These are phyloP conservation scores for Rhodotorula sp. DNA, from an alignment of 1,284 basidiomycete genomes.

Conservation along the genomic window DNA sequence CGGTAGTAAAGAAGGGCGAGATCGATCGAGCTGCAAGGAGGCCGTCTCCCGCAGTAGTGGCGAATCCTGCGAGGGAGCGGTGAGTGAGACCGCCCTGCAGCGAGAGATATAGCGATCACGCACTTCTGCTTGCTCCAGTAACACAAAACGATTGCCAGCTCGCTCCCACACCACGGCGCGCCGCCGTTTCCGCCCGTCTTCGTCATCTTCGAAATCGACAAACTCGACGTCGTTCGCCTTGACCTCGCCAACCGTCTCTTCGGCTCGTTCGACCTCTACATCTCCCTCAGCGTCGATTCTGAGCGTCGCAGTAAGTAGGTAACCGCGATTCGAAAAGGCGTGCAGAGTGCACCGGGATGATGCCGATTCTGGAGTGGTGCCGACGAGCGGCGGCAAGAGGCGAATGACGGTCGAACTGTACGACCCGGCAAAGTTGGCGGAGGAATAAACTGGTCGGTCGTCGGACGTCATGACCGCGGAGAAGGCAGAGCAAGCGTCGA, in stretches of 20 bases:
- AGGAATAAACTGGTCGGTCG: not conserved
- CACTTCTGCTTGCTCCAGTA: not conserved
- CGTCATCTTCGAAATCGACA: not conserved
- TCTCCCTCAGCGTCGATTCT: not conserved
- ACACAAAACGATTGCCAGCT: not conserved
- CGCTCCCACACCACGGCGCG: constrained; percentile 12
- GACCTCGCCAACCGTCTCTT: not conserved
- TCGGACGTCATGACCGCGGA: not conserved
- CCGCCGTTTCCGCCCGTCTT: no score
- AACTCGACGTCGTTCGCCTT: not conserved
- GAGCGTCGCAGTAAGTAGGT: not conserved
- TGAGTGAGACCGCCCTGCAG: no score
- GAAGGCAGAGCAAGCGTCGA: not conserved
- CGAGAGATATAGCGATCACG: no score
- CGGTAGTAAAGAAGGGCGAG: not conserved
- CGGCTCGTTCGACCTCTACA: not conserved
- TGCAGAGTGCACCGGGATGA: not conserved
- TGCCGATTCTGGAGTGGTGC: not conserved
- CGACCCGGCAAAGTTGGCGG: not conserved
- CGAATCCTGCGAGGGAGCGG: not conserved
- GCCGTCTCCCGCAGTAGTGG: not conserved
- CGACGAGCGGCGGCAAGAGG: not conserved
- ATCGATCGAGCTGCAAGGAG: not conserved
- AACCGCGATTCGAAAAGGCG: constrained; percentile 19
- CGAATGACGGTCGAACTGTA: not conserved